Evolutionary conservation across 352 stramenopile genomes (phyloP), one percentile per base, ranked within the genome.

Genomic region (Phytopythium kandeliae): DNA sequence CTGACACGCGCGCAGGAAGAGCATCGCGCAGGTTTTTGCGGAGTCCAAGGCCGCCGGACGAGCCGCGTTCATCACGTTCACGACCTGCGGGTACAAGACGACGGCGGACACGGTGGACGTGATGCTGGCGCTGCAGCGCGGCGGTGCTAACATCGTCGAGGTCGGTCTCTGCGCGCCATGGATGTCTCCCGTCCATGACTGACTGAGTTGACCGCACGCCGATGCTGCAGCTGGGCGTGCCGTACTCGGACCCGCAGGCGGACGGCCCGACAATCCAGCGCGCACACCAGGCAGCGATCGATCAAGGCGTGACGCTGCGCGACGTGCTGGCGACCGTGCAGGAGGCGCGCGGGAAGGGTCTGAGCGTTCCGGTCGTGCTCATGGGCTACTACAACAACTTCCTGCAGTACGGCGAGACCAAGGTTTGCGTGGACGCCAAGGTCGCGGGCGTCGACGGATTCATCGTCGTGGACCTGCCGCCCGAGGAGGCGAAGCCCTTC

Each of bases 311-410:
- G 38, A 96, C 86, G 37, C 82, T 99, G 48, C 61, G 65, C 40
- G 75, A 98, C 49, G 97, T 97, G 57, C 76, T 99, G 19, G 76
- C 71, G 17, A 98, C 96, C 28, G 94, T 98, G 28, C 90, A 85
- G 50, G 74, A 92, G 55, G 91, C 92, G 25, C 88, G 97, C 34
- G 54, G 50, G 17, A 83, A 91, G 69, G 97, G 97, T 15, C 78
- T 99, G 12, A 94, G 71, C 12, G 83, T 95, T 30, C 97, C 97
- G 17, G 89, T 99, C 30, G 92, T 99, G 55, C 88, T 99, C 43
- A 99, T 99, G 97, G 96, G 96, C 40, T 94, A 99, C 81, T 98
- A 97, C 80, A 99, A 99, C 78, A 98, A 97, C 50, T 97, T 99
- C 57, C 65, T 98, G 52, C 92, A 98, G 66, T 99, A 98, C 65